These are phyloP conservation scores for Vigna angularis DNA, from an alignment of 306 rosid species.

Conservation along the genomic window DNA sequence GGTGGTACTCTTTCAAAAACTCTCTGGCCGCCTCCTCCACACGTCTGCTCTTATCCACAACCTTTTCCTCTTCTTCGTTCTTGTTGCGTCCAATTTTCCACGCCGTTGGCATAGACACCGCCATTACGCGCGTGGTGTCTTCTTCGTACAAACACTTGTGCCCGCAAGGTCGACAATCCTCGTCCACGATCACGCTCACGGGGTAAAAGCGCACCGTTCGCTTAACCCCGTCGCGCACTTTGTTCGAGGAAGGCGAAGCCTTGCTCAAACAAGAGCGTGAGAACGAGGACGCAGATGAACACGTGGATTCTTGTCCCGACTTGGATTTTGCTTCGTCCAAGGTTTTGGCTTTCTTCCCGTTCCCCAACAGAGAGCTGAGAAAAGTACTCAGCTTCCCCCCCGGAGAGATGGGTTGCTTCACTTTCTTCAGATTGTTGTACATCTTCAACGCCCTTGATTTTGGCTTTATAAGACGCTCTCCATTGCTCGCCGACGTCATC, in stretches of 20 bases:
- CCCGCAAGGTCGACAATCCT: slow-evolving; percentile 68
- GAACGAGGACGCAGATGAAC: slow-evolving; percentile 84
- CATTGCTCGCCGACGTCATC: slow-evolving; percentile 34
- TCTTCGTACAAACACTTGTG: slow-evolving; percentile 64
- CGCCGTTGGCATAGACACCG: slow-evolving; percentile 57
- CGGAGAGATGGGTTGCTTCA: slow-evolving; percentile 91
- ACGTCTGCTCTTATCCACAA: slow-evolving; percentile 46
- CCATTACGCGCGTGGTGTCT: slow-evolving; percentile 42
- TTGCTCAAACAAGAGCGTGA: slow-evolving; percentile 86
- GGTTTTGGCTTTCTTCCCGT: slow-evolving; percentile 44
- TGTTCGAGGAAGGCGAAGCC: slow-evolving; percentile 63
- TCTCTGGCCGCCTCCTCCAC: slow-evolving; percentile 61
- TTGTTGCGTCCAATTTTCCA: slow-evolving; percentile 69
- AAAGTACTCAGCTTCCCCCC: slow-evolving; percentile 78
- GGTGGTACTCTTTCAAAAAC: slow-evolving; percentile 61
- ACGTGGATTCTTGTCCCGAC: slow-evolving; percentile 56
- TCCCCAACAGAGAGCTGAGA: slow-evolving; percentile 68
- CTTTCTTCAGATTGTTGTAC: slow-evolving; percentile 80
- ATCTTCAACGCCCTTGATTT: slow-evolving; percentile 82
- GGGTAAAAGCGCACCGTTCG: slow-evolving; percentile 86
- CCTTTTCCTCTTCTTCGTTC: slow-evolving; percentile 46
- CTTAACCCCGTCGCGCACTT: slow-evolving; percentile 55
- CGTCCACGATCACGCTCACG: slow-evolving; percentile 73
- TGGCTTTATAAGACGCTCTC: slow-evolving; percentile 59
- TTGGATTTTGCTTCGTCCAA: slow-evolving; percentile 19